Conservation (phyloP, 495 filamentous ascomycete genomes). For the Penicillium maclennaniae region DNA sequence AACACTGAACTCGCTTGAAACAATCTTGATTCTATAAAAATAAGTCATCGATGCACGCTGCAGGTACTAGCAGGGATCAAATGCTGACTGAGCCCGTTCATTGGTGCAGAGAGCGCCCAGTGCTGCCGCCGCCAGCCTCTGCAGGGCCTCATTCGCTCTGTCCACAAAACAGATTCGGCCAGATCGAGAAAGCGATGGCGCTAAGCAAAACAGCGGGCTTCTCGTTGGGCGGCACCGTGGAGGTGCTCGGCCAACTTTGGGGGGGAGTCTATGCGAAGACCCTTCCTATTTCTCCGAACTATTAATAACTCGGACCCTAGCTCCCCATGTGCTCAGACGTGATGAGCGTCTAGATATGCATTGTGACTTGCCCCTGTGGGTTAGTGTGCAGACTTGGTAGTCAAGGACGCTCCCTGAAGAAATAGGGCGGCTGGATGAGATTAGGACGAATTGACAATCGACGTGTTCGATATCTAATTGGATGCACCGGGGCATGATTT, state of each 20-base stretch:
- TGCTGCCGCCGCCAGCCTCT: slow-evolving; percentile 16
- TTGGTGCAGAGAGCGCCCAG: slow-evolving; percentile 22
- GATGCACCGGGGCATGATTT: slow-evolving; percentile 1
- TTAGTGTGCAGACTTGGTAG: slow-evolving; percentile 29
- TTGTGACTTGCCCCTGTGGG: slow-evolving; percentile 20
- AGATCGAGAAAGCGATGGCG: slow-evolving; percentile 21
- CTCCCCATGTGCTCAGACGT: slow-evolving; percentile 1
- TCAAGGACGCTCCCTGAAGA: background rate
- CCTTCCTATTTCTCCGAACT: slow-evolving; percentile 19
- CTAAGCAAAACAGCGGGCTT: slow-evolving; percentile 27
- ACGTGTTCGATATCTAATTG: slow-evolving; percentile 7
- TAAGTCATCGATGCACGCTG: slow-evolving; percentile 23
- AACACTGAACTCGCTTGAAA: slow-evolving; percentile 26
- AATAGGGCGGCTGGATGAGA: slow-evolving; percentile 6
- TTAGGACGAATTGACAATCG: slow-evolving; percentile 2
- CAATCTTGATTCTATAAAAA: slow-evolving; percentile 22
- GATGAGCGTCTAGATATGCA: slow-evolving; percentile 24
- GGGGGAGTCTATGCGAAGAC: slow-evolving; percentile 1
- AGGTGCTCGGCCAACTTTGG: background rate
- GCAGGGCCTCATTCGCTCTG: slow-evolving; percentile 15
- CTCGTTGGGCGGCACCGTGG: slow-evolving; percentile 14
- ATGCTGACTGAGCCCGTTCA: slow-evolving; percentile 7
- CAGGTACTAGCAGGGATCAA: slow-evolving; percentile 26
- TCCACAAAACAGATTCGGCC: slow-evolving; percentile 16
- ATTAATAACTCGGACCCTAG: slow-evolving; percentile 20